Evolutionary conservation across 495 filamentous ascomycete genomes (phyloP), one percentile per base, ranked within the genome.

Genomic region (Lineolata rhizophorae): DNA sequence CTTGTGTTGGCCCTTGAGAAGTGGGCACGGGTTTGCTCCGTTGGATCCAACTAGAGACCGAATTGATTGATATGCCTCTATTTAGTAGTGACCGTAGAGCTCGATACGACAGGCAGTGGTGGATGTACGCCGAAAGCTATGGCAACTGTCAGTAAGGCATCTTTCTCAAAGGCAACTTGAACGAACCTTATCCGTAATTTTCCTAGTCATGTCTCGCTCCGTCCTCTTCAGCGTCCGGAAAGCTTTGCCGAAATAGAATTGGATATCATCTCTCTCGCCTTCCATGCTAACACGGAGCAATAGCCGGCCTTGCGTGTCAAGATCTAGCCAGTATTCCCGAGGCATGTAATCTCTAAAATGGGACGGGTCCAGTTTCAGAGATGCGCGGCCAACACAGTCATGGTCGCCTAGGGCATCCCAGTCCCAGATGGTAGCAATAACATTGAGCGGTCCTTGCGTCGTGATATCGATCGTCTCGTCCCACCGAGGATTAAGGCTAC

Each of bases 341-440:
- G 87, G 87, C 37, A 95, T 50, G 46, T 85, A 99, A 48, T 99
- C 87, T 35, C 83, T 72, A 53, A 99, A 99, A 55, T 93, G 81
- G 19, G 76, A 61, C 6, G 87, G 87, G 41, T 99, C 87, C 13
- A 99, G 60, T 51, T 99, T 99, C 35, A 95, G 62, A 5, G 78
- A 90, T 8, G 87, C 93, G 31, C 87, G 70, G 9, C 87, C 87
- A 24, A 95, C 80, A 46, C 87, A 95, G 45, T 99, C 90, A 39
- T 99, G 87, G 46, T 99, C 90, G 26, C 90, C 87, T 35, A 99
- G 69, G 10, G 80, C 75, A 56, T 99, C 90, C 70, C 84, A 90
- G 55, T 99, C 90, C 90, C 90, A 99, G 17, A 95, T 76, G 1
- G 87, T 99, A 16, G 83, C 84, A 40, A 94, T 87, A 43, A 99